Percentiles rank a stretch among this genome's conserved stretches.
These are phyloP conservation scores for Raphanus raphanistrum DNA, from an alignment of 345 rosid species.

Conservation along the genomic window DNA sequence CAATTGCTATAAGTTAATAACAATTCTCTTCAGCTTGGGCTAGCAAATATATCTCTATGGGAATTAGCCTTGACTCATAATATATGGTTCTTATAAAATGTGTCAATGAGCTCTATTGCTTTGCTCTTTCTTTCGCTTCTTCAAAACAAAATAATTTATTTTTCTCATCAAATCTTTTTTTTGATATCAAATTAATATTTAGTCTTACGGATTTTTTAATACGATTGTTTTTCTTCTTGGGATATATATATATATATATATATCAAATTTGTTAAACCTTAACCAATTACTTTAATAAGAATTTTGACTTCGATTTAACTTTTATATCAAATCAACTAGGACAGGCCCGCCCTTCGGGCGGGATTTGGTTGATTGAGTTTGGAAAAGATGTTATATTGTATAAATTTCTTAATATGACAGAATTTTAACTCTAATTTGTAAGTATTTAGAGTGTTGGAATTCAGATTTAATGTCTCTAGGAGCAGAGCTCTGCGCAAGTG, in stretches of 20 bases:
- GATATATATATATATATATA: background rate
- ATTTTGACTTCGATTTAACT: background rate
- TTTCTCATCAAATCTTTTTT: background rate
- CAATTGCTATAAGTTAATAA: background rate
- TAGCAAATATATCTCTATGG: background rate
- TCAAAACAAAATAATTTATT: constrained; percentile 34
- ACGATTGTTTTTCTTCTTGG: background rate
- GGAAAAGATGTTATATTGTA: no score
- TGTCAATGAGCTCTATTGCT: constrained; percentile 14
- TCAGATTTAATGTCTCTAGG: no score
- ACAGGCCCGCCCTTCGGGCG: no score
- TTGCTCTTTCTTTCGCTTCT: constrained; percentile 40
- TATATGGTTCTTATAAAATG: background rate
- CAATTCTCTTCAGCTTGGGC: constrained; percentile 13
- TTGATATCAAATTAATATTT: background rate
- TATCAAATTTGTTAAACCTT: background rate
- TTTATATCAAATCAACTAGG: background rate
- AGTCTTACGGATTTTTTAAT: constrained; percentile 44
- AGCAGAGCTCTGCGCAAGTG: no score
- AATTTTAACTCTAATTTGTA: no score
- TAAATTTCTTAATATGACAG: no score
- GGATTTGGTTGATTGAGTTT: no score
- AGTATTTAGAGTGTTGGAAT: no score
- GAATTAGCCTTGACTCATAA: background rate
- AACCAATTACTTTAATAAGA: background rate